Conservation (phyloP, 495 filamentous ascomycete species). For the Aspergillus nanangensis region DNA sequence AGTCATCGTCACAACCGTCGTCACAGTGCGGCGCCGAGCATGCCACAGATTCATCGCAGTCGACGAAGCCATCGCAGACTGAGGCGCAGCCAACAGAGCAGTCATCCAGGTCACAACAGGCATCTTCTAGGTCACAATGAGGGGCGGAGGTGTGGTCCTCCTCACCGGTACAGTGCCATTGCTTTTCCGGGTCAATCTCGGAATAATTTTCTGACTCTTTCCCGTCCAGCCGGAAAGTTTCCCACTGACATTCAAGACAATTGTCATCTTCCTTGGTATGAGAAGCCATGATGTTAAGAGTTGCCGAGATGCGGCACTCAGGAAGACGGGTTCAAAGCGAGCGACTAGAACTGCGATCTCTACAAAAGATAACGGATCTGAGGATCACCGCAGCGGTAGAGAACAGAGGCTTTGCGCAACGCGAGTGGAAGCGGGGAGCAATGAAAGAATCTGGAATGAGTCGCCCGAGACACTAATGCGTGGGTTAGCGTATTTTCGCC, state of each 20-base stretch:
- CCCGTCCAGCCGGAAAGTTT: constrained; percentile 34
- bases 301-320: constrained; percentile 2
- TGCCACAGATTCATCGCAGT: constrained; percentile 36
- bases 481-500: neutral
- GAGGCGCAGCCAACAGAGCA: constrained; percentile 39
- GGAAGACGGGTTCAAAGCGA: neutral
- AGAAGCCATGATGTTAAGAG: constrained; percentile 33
- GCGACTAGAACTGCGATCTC: neutral
- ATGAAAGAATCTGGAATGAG: neutral
- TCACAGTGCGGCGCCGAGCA: constrained; percentile 39
- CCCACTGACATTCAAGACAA: constrained; percentile 44
- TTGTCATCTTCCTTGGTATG: constrained; percentile 31
- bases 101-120: constrained; percentile 41
- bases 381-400: neutral
- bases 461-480: neutral
- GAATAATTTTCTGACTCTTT: constrained; percentile 20
- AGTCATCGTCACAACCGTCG: constrained; percentile 24
- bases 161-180: constrained; percentile 31
- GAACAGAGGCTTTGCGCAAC: neutral
- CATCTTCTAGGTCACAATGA: constrained; percentile 28
- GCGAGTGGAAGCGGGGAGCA: neutral
- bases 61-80: constrained; percentile 41
- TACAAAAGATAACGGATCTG: neutral
- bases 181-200: constrained; percentile 14
- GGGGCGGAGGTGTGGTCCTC: constrained; percentile 23